phyloP scores from a whole-genome alignment of 2,329 filamentous ascomycete genomes.

The Apiospora hydei region DNA sequence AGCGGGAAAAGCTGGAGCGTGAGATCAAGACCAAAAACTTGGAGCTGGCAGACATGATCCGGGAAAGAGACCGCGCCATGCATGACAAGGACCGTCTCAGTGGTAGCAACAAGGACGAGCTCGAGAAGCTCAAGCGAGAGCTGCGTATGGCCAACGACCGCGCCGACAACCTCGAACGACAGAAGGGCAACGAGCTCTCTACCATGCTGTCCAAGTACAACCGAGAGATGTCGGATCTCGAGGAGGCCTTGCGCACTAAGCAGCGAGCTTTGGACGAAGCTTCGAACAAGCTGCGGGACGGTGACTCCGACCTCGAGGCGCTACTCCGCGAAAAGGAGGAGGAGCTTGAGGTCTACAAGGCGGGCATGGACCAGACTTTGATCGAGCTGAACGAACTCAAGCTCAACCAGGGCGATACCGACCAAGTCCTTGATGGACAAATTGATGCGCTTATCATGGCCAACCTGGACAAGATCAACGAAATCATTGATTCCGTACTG shows the following conservation, averaged over 20 bases:
- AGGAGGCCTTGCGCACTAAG: conserved; percentile 90
- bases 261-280: conserved; percentile 85
- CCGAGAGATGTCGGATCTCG: conserved; percentile 94
- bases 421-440: conserved; percentile 84
- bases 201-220: conserved; percentile 96
- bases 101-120: conserved; percentile 88
- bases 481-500: conserved; percentile 95
- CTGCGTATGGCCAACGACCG: conserved; percentile 90
- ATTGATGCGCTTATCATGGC: conserved; percentile 88
- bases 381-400: conserved; percentile 90
- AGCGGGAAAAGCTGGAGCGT: conserved; percentile 91
- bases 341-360: conserved; percentile 97
- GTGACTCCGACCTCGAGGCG: conserved; percentile 84
- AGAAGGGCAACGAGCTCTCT: conserved; percentile 94
- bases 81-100: conserved; percentile 90
- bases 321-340: conserved; percentile 93
- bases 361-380: conserved; percentile 95
- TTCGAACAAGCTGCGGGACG: conserved; percentile 78
- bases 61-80: conserved; percentile 90
- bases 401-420: conserved; percentile 76
- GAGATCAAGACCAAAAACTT: conserved; percentile 99
- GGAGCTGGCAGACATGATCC: conserved; percentile 98
- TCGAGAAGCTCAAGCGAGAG: conserved; percentile 94
- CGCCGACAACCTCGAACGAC: conserved; percentile 89
- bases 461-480: conserved; percentile 92